These are phyloP conservation scores for Viola odorata DNA, from an alignment of 345 rosid species.

Conservation along the genomic window DNA sequence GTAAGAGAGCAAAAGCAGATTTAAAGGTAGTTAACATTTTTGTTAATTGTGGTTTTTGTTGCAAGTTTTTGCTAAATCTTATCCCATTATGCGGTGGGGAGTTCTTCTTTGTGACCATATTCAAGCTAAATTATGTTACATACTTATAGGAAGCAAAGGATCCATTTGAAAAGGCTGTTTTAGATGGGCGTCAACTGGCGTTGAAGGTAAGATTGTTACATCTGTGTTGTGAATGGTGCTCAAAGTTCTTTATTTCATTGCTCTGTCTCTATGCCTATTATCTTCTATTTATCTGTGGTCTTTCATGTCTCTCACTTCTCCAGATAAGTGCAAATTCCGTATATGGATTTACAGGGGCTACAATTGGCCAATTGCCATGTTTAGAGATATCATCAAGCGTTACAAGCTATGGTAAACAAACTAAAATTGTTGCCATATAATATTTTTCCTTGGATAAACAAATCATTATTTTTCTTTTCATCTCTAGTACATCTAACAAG, in stretches of 20 bases:
- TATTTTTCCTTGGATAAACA: not conserved
- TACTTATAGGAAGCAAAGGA: conserved; percentile 80
- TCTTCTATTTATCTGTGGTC: conserved; percentile 3
- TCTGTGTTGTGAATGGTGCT: not conserved
- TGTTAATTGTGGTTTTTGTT: conserved; percentile 8
- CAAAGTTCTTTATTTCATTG: not conserved
- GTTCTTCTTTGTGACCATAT: not conserved
- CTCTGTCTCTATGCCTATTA: not conserved
- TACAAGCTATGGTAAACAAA: conserved; percentile 82
- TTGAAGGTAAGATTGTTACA: conserved; percentile 51
- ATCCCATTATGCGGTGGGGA: not conserved
- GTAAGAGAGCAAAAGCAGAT: conserved; percentile 95
- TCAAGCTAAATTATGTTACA: conserved; percentile 8
- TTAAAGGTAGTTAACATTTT: conserved; percentile 51
- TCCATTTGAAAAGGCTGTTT: conserved; percentile 92
- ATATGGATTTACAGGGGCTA: conserved; percentile 97
- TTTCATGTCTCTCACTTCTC: conserved; percentile 17
- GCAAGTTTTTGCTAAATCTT: conserved; percentile 1
- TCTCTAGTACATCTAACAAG: conserved; percentile 20
- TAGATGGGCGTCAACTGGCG: conserved; percentile 96
- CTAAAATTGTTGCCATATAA: not conserved
- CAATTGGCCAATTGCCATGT: conserved; percentile 89
- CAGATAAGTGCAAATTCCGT: conserved; percentile 98
- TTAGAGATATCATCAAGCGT: conserved; percentile 95
- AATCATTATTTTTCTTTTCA: conserved; percentile 3